phyloP scores from a whole-genome alignment of 305 asterid genomes.

The Fraxinus nigra region DNA sequence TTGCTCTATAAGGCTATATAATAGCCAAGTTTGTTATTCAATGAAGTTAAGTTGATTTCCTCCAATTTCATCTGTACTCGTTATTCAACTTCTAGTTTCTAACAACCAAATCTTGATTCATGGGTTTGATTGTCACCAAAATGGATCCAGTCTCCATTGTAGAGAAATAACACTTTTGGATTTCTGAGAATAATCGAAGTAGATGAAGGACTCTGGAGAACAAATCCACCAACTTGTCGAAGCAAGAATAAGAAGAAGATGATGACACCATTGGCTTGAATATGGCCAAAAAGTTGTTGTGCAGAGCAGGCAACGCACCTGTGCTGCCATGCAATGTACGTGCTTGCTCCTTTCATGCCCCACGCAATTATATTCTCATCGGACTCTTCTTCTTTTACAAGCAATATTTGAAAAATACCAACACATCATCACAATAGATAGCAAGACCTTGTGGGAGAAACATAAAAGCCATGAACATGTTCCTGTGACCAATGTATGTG shows the following conservation, averaged over 20 bases:
- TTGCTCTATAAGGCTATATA: neutral
- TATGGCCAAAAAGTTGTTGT: neutral
- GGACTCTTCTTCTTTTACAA: neutral
- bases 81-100: too few species aligned
- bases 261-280: neutral
- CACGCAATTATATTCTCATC: neutral
- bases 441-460: neutral
- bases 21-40: neutral
- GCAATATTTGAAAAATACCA: neutral
- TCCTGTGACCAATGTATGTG: neutral
- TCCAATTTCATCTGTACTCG: neutral
- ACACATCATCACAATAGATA: neutral
- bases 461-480: neutral
- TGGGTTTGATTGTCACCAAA: neutral
- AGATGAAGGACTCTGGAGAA: neutral
- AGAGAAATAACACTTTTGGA: neutral
- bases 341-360: neutral
- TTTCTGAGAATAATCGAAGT: neutral
- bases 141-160: neutral
- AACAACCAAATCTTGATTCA: neutral
- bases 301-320: neutral
- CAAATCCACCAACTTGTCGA: neutral
- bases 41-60: too few species aligned
- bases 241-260: neutral
- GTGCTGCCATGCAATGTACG: neutral